These are phyloP conservation scores for Linderniella brevidens DNA, from an alignment of 257 asterid species.

Conservation along the genomic window DNA sequence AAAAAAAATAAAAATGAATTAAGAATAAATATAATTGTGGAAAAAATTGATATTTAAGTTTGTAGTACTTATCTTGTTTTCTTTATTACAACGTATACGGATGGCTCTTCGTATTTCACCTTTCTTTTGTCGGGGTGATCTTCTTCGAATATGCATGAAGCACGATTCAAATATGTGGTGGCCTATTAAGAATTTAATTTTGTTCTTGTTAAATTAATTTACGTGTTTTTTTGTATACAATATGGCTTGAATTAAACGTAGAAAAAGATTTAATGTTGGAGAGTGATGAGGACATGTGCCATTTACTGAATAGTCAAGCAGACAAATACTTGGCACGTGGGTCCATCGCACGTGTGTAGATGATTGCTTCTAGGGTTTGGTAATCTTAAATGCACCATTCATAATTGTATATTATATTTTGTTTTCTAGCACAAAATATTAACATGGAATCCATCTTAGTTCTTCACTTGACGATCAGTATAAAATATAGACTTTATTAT, in stretches of 20 bases:
- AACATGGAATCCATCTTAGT: no score
- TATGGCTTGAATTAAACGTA: conserved; percentile 12
- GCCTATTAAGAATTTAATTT: neutral
- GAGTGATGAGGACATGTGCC: conserved; percentile 41
- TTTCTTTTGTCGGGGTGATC: no score
- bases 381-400: neutral
- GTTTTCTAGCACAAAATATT: neutral
- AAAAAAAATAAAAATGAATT: conserved; percentile 6
- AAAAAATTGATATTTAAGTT: neutral
- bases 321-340: conserved; percentile 59
- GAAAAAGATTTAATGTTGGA: conserved; percentile 26
- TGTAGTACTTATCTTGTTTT: conserved; percentile 1
- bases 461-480: no score
- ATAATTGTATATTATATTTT: neutral
- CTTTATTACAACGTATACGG: neutral
- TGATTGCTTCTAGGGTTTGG: conserved; percentile 12
- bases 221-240: no score
- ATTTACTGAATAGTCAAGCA: conserved; percentile 27
- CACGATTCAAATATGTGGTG: neutral
- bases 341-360: conserved; percentile 65
- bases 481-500: no score
- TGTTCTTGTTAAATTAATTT: neutral
- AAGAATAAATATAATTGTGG: conserved; percentile 3
- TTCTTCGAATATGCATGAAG: neutral
- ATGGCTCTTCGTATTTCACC: no score